A percentile compares a stretch with the other conserved stretches of the same genome.
These are phyloP conservation scores for Kregervanrija fluxuum DNA, from an alignment of 805 yeast species.

Conservation along the genomic window DNA sequence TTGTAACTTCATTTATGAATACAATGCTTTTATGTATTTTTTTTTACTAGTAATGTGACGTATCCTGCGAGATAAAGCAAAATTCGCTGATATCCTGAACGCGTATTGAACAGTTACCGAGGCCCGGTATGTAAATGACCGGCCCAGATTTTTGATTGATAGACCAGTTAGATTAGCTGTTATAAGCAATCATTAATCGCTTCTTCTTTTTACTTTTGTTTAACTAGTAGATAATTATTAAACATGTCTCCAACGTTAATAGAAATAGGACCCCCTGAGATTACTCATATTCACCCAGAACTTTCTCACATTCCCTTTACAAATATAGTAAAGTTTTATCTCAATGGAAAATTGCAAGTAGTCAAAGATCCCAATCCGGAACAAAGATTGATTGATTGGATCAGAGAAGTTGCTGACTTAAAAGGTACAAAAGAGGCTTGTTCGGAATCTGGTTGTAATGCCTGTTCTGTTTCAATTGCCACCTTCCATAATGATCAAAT, in stretches of 20 bases:
- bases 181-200: not conserved
- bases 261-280: slow-evolving; percentile 3
- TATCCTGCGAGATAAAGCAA: no score
- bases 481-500: slow-evolving; percentile 15
- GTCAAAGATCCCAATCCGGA: slow-evolving; percentile 36
- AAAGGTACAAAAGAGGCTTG: slow-evolving; percentile 43
- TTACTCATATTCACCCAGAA: slow-evolving; percentile 17
- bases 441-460: slow-evolving; percentile 47
- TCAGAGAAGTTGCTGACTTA: slow-evolving; percentile 30
- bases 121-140: no score
- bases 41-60: no score
- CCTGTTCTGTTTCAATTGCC: slow-evolving; percentile 39
- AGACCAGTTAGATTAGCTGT: not conserved
- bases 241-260: slow-evolving; percentile 21
- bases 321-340: slow-evolving; percentile 26
- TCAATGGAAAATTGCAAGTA: slow-evolving; percentile 32
- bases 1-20: no score
- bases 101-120: no score
- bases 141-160: no score
- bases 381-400: slow-evolving; percentile 36
- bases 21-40: no score
- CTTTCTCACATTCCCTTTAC: slow-evolving; percentile 22
- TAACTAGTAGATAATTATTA: not conserved
- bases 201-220: not conserved
- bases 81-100: no score